Conservation (phyloP, 176 grass and related monocot genomes). For the Aegilops tauschii region DNA sequence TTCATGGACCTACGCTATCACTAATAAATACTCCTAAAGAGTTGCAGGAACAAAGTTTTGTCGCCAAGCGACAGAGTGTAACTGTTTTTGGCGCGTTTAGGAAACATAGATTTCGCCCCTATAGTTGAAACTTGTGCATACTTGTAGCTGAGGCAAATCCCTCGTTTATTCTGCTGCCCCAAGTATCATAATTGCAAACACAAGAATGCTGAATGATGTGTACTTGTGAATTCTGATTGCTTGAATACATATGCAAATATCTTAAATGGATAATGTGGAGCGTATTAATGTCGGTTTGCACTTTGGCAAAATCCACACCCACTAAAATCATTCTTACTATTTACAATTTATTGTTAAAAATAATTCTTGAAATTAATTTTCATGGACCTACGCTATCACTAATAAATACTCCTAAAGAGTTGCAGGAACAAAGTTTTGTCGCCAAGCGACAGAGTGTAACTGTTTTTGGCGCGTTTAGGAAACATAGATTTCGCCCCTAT, state of each 20-base stretch:
- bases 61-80: neutral
- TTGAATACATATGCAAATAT: neutral
- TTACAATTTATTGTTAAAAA: constrained; percentile 1
- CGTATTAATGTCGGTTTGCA: neutral
- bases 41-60: neutral
- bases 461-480: neutral
- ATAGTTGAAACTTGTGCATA: neutral
- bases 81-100: neutral
- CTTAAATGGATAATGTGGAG: neutral
- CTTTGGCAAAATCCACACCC: neutral
- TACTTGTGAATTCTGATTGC: neutral
- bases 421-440: neutral
- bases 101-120: neutral
- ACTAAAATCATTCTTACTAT: neutral
- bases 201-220: neutral
- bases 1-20: neutral
- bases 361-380: constrained; percentile 7
- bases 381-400: neutral
- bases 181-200: neutral
- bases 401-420: neutral
- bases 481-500: neutral
- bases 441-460: neutral
- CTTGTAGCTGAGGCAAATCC: neutral
- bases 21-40: neutral
- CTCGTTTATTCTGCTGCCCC: neutral